These are phyloP conservation scores for Boletellus ananiceps DNA, from an alignment of 768 basidiomycete genomes.

Conservation along the genomic window DNA sequence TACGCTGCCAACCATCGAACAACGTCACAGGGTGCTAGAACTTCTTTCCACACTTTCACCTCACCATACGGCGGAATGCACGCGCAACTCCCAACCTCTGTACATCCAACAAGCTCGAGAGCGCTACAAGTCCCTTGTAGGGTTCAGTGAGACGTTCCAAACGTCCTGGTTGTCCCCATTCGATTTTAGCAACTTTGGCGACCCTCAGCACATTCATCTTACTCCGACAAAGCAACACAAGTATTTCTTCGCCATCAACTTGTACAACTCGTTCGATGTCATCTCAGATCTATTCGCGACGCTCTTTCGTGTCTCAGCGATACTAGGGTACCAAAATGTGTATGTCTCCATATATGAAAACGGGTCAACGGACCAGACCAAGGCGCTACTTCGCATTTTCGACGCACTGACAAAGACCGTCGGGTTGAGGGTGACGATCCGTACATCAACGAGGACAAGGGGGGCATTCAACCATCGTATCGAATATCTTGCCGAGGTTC, in stretches of 20 bases:
- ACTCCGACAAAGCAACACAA: conserved; percentile 71
- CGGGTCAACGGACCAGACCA: conserved; percentile 98
- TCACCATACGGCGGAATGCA: conserved; percentile 92
- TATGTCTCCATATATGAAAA: conserved; percentile 99
- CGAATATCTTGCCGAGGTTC: conserved; percentile 99
- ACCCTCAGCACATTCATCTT: conserved; percentile 35
- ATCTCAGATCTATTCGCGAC: conserved; percentile 97
- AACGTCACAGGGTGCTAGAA: conserved; percentile 81
- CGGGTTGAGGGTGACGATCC: conserved; percentile 89
- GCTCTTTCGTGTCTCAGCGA: conserved; percentile 86
- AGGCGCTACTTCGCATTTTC: conserved; percentile 91
- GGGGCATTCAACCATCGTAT: conserved; percentile 99
- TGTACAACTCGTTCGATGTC: conserved; percentile 99
- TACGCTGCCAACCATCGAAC: conserved; percentile 73
- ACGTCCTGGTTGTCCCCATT: conserved; percentile 59
- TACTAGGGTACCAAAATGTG: conserved; percentile 96
- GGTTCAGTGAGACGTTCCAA: conserved; percentile 58
- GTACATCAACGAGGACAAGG: conserved; percentile 86
- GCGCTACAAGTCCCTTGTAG: conserved; percentile 80
- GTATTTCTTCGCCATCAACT: conserved; percentile 98
- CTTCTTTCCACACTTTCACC: conserved; percentile 83
- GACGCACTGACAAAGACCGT: conserved; percentile 87
- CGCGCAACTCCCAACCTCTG: conserved; percentile 73
- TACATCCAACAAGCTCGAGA: conserved; percentile 83
- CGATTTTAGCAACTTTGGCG: conserved; percentile 42